Conservation (phyloP, 2,329 filamentous ascomycete genomes). For the Pseudogymnoascus verrucosus region DNA sequence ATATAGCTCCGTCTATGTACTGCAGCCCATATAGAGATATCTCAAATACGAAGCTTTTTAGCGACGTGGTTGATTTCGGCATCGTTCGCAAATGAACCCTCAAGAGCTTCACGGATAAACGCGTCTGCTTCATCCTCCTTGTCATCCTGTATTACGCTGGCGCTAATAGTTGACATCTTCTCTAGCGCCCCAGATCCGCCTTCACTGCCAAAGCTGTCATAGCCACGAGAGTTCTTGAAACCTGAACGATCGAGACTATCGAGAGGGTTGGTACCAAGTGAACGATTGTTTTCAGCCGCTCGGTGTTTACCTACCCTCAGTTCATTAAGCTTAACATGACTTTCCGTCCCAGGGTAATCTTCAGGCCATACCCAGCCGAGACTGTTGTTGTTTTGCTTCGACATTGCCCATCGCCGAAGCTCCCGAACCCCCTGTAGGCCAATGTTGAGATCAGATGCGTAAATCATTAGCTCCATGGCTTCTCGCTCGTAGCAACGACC, state of each 20-base stretch:
- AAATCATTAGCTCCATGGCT: background rate
- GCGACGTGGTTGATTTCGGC: background rate
- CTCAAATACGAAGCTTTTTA: slow-evolving; percentile 1
- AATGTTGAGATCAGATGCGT: slow-evolving; percentile 1
- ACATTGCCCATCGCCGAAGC: slow-evolving; percentile 2
- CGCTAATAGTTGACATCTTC: slow-evolving; percentile 9
- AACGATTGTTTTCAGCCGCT: background rate
- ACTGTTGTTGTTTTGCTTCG: background rate
- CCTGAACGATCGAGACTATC: background rate
- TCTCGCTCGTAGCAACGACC: slow-evolving; percentile 3
- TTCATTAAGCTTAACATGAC: background rate
- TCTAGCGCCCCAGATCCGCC: background rate
- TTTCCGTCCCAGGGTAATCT: background rate
- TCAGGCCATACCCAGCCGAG: background rate
- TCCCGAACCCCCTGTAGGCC: background rate
- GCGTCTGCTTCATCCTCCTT: background rate
- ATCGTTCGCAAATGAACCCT: background rate
- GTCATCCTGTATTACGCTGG: background rate
- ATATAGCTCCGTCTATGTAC: background rate
- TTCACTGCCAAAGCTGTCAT: background rate
- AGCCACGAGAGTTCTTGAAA: background rate
- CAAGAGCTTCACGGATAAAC: background rate
- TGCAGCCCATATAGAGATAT: background rate
- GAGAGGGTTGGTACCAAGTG: background rate
- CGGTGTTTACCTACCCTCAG: background rate